phyloP scores from a whole-genome alignment of 306 rosid genomes.

The Datisca glomerata region DNA sequence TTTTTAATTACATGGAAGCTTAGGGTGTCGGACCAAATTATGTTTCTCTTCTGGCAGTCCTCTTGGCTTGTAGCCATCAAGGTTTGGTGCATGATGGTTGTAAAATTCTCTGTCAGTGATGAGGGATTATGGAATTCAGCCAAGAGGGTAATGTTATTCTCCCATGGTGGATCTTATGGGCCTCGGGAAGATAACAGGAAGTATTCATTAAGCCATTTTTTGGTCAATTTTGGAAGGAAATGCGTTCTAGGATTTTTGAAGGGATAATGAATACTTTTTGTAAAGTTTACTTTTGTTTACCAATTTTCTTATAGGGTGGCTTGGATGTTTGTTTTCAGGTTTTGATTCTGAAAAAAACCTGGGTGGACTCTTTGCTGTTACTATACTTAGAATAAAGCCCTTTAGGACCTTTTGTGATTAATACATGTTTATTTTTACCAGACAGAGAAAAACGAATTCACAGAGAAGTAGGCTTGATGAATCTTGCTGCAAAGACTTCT shows the following conservation, averaged over 20 bases:
- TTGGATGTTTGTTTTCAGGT: no score
- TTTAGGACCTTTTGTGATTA: no score
- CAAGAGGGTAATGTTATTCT: conserved; percentile 58
- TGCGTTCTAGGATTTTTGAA: conserved; percentile 43
- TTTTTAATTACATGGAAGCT: conserved; percentile 38
- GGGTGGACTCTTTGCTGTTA: no score
- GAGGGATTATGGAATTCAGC: conserved; percentile 44
- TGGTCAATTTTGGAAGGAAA: no score
- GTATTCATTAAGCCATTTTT: no score
- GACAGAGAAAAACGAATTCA: no score
- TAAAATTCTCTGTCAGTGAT: conserved; percentile 54
- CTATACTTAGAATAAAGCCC: no score
- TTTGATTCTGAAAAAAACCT: no score
- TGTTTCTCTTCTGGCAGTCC: conserved; percentile 73
- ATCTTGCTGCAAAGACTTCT: conserved; percentile 48
- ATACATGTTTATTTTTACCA: no score
- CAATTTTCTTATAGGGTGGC: no score
- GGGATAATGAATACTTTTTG: conserved; percentile 50
- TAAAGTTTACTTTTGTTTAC: no score
- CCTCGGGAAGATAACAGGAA: no score
- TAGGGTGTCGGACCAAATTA: conserved; percentile 57
- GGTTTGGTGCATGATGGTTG: conserved; percentile 53
- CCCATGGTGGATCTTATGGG: conserved; percentile 65
- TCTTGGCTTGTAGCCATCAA: conserved; percentile 70
- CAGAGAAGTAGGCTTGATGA: conserved; percentile 43